These are phyloP conservation scores for Globomyces pollinis-pini DNA, from an alignment of 192 early-diverging fungal genomes.

Conservation along the genomic window DNA sequence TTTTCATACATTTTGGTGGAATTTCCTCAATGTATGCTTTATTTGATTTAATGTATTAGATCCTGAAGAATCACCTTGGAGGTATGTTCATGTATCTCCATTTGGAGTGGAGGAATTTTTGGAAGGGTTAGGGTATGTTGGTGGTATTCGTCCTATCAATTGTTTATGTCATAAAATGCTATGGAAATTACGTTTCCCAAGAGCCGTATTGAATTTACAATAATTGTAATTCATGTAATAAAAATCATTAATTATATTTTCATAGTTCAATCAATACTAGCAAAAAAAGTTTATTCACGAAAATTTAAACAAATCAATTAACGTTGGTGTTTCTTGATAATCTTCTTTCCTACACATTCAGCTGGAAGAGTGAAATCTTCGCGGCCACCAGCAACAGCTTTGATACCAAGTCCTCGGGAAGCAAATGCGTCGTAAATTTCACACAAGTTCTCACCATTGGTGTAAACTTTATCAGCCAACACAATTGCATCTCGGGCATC, in stretches of 20 bases:
- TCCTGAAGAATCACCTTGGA: not conserved
- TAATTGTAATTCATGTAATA: no score
- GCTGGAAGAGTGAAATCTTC: conserved; percentile 33
- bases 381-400: conserved; percentile 43
- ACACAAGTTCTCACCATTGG: conserved; percentile 34
- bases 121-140: not conserved
- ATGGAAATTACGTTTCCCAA: no score
- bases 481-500: conserved; percentile 46
- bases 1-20: not conserved
- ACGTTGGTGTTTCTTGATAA: no score
- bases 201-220: no score
- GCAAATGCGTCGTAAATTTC: conserved; percentile 58
- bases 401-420: conserved; percentile 77
- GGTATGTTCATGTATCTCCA: no score
- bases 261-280: no score
- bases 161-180: not conserved
- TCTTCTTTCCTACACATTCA: no score
- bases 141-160: not conserved
- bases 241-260: no score
- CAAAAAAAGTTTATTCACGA: no score
- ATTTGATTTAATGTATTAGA: no score
- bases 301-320: no score
- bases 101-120: no score
- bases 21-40: not conserved
- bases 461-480: conserved; percentile 32